Base-by-base conservation (phyloP, 495 filamentous ascomycete genomes). In the Penicillium canariense region DNA sequence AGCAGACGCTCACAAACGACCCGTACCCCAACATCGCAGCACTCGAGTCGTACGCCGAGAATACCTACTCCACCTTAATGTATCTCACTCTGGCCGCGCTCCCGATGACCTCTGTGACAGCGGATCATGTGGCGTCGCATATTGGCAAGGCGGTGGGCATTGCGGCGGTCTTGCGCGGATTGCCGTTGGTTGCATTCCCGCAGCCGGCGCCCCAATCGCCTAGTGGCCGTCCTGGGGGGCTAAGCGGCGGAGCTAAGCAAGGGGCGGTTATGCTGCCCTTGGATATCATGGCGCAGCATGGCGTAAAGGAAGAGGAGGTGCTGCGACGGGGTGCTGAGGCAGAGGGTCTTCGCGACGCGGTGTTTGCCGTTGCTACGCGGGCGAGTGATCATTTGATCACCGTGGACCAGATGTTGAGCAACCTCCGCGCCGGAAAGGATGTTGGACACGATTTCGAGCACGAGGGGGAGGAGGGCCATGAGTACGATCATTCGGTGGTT, bases 381-480 rank as follows among this genome's bases (percentile, higher is more conserved):
- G 94, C 94, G 5, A 91, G 89, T 66, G 94, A 98, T 72, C 94
- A 98, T 69, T 71, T 97, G 44, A 96, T 97, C 54, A 97, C 94
- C 0, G 93, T 87, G 14, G 77, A 93, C 55, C 89, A 94, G 68
- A 95, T 97, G 94, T 65, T 96, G 58, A 84, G 81, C 67, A 88
- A 88, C 61, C 67, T 96, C 11, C 79, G 84, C 27, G 80, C 84
- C 20, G 89, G 89, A 0, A 68, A 85, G 55, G 84, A 82, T 50
- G 84, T 87, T 0, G 89, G 88, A 0, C 91, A 96, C 63, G 87
- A 87, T 0, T 96, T 89, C 68, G 91, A 96, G 66, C 89, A 95
- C 58, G 80, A 87, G 58, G 84, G 81, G 8, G 91, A 95, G 62
- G 83, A 85, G 54, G 91, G 87, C 10, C 85, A 91, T 64, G 73